Evolutionary conservation across 805 yeast species (phyloP).

Genomic region (Candida sithepensis): DNA sequence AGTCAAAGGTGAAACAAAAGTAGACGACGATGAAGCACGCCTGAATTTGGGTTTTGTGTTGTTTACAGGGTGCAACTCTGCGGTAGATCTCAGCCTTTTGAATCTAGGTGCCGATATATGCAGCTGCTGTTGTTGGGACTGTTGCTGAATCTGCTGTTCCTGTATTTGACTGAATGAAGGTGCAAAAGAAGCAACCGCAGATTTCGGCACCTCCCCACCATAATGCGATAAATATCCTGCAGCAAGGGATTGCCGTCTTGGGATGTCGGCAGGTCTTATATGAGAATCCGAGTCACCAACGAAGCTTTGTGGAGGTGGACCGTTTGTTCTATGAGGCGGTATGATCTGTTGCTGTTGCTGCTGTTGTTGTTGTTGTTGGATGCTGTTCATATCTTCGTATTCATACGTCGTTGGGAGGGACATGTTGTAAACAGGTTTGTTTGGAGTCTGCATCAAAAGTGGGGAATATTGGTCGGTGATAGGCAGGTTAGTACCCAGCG

Average conservation of each 20-base stretch:
- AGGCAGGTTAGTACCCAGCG: conserved; percentile 10
- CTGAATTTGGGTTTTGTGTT: conserved; percentile 67
- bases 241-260: conserved; percentile 32
- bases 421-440: conserved; percentile 16
- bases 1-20: conserved; percentile 70
- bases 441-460: conserved; percentile 11
- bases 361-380: conserved; percentile 1
- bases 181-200: conserved; percentile 12
- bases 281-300: conserved; percentile 11
- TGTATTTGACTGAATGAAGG: conserved; percentile 2
- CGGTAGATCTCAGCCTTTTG: conserved; percentile 35
- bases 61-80: conserved; percentile 58
- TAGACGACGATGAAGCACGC: conserved; percentile 61
- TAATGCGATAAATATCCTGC: conserved; percentile 17
- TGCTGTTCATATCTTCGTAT: conserved; percentile 6
- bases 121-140: too few species aligned
- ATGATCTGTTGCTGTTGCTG: conserved; percentile 21
- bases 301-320: conserved; percentile 23
- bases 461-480: conserved; percentile 12
- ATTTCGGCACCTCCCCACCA: conserved; percentile 10
- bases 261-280: conserved; percentile 12
- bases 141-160: conserved; percentile 1
- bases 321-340: conserved; percentile 33
- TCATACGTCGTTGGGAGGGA: conserved; percentile 29
- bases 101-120: conserved; percentile 44